Base-by-base conservation (phyloP, 768 basidiomycete species). In the Phlegmacium glaucopus region DNA sequence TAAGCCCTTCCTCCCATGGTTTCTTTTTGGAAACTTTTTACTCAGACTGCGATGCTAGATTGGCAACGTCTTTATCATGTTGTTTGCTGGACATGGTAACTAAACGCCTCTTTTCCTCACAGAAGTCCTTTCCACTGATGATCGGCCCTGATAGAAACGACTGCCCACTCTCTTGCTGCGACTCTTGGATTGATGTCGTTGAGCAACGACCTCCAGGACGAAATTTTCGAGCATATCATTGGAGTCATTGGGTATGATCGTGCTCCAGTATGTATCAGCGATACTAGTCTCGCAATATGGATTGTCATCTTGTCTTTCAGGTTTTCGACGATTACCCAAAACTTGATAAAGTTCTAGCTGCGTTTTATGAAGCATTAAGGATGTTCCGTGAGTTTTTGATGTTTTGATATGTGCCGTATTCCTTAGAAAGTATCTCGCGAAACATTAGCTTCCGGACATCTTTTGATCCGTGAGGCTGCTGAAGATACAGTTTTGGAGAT, bases 1-100 rank as follows among this genome's bases (percentile, higher is more conserved):
- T 34, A 22, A 15, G 1, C 39, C n/a, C 26, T 45, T 9, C 6
- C 18, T 35, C 16, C 6, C 3, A 32, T 3, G n/a, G 44, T 9
- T 38, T 41, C 16, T 17, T 8, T 16, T 10, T 18, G 27, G 13
- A 18, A 38, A 32, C 32, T 42, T n/a, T n/a, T n/a, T 37, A 30
- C 35, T n/a, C 32, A 27, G 18, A 30, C 39, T 2, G 32, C 2
- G 22, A 13, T 38, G 32, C n/a, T 47, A 78, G 78, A 76, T 79
- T 40, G 79, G 78, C 5, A 82, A 81, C 42, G 56, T 78, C 1
- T 81, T 71, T 51, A 53, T 72, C 9, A 65, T 79, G 56, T 61
- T 85, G 17, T 75, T 83, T 34, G 80, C 82, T 37, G 82, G 83
- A 10, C 78, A 82, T 58, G 81, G 79, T 73, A 49, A 30, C 64